phyloP scores from a whole-genome alignment of 73 alveolate species.

The Durusdinium trenchii region DNA sequence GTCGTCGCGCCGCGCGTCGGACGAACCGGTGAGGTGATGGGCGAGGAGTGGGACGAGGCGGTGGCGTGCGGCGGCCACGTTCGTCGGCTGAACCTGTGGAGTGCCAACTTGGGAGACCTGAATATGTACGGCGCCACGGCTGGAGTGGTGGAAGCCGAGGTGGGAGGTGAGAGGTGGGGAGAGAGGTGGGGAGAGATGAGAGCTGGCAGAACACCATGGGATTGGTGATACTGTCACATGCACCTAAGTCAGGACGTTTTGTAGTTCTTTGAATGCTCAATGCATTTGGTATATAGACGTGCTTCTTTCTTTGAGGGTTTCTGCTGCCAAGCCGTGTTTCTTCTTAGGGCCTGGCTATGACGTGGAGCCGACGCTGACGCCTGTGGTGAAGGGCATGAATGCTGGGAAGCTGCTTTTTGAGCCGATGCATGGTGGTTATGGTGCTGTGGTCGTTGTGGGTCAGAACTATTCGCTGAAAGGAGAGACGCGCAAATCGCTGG shows the following conservation, averaged over 20 bases:
- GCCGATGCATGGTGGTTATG: slow-evolving; percentile 93
- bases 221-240: no score
- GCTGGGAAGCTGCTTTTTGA: slow-evolving; percentile 82
- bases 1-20: no score
- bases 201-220: no score
- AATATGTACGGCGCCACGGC: slow-evolving; percentile 11
- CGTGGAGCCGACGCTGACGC: slow-evolving; percentile 62
- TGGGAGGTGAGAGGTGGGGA: no score
- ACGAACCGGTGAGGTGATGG: no score
- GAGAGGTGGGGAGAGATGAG: no score
- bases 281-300: no score
- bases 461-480: slow-evolving; percentile 63
- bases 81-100: slow-evolving; percentile 85
- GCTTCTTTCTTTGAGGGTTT: background rate
- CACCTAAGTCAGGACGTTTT: no score
- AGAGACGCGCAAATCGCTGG: no score
- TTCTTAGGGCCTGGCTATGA: slow-evolving; percentile 61
- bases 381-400: slow-evolving; percentile 84
- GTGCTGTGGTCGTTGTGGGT: slow-evolving; percentile 62
- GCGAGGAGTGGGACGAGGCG: slow-evolving; percentile 68
- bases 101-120: slow-evolving; percentile 60
- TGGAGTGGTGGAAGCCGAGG: no score
- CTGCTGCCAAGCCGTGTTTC: background rate
- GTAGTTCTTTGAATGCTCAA: no score
- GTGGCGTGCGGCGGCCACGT: slow-evolving; percentile 69